Evolutionary conservation across 371 early-diverging fungal genomes (phyloP), one percentile per base, ranked within the genome.

Genomic region (Lichtheimia corymbifera): DNA sequence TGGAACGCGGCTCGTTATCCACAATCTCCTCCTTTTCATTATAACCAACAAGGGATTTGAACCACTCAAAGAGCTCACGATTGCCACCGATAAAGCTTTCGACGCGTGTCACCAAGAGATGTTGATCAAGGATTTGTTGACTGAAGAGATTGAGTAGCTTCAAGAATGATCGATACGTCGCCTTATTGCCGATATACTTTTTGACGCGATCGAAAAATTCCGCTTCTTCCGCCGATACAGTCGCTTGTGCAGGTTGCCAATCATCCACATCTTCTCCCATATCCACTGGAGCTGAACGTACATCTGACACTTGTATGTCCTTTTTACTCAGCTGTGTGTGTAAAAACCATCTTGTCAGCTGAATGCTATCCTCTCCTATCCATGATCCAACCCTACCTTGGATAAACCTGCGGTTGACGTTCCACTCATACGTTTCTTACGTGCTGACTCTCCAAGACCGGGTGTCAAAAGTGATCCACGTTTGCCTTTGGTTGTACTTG

Each of bases 141-240:
- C 91, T 95, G 77, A 90, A 98, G 43, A 97, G 80, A 67, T 97
- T 97, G 18, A 99, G 73, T 4, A 94, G 80, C 77, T 97, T 97
- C 50, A 99, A 80, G 73, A 99, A 99, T 67, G 98, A 97, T 64
- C 85, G 86, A 78, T 96, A 97, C 0, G 93, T 86, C 9, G 83
- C 75, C 62, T 91, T 88, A 76, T 91, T 88, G 12, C 86, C 86
- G 50, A 97, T 84, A 63, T 84, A 79, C 62, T 85, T 80, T 79
- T 95, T 93, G 68, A 90, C 88, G 12, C 86, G 83, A 56, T 96
- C 95, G 74, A 97, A 96, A 72, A 96, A 94, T 42, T 89, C 91
- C 4, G 91, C 76, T 68, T 96, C 97, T 53, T 93, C 94, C 7
- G 79, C 66, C 13, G 84, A 76, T 11, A 71, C 61, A 28, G 55